phyloP scores from a whole-genome alignment of 257 asterid genomes.

The Fraxinus quadrangulata region DNA sequence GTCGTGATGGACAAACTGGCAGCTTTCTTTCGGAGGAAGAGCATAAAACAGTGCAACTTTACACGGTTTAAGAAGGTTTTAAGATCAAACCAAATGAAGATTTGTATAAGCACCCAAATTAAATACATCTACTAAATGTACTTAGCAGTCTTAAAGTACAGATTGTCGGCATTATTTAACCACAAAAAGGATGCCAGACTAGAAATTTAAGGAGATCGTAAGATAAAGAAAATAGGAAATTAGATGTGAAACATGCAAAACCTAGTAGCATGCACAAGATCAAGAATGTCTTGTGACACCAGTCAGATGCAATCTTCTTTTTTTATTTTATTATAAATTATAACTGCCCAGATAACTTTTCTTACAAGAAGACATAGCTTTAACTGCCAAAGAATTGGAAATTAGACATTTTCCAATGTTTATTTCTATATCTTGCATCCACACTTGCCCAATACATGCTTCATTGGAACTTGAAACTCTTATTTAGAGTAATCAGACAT shows the following conservation, averaged over 20 bases:
- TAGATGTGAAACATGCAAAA: not conserved
- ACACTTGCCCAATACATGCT: not conserved
- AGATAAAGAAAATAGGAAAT: not conserved
- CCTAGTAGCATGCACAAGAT: not conserved
- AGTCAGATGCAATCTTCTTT: not conserved
- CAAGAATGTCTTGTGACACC: not conserved
- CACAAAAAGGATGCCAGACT: not conserved
- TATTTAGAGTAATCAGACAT: not conserved
- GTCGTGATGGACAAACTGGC: not conserved
- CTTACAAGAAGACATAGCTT: not conserved
- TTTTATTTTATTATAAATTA: not conserved
- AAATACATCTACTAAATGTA: not conserved
- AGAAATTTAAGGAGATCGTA: not conserved
- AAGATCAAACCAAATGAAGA: not conserved
- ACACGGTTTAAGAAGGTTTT: not conserved
- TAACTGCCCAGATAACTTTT: not conserved
- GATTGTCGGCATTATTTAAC: not conserved
- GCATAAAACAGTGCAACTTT: constrained; percentile 4
- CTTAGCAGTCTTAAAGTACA: not conserved
- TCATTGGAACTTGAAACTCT: constrained; percentile 1
- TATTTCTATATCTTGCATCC: not conserved
- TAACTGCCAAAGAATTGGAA: not conserved
- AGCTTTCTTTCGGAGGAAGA: not conserved
- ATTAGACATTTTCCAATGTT: constrained; percentile 1
- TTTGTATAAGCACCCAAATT: not conserved